Evolutionary conservation across 768 basidiomycete species (phyloP).

Genomic region (Pisolithus orientalis): DNA sequence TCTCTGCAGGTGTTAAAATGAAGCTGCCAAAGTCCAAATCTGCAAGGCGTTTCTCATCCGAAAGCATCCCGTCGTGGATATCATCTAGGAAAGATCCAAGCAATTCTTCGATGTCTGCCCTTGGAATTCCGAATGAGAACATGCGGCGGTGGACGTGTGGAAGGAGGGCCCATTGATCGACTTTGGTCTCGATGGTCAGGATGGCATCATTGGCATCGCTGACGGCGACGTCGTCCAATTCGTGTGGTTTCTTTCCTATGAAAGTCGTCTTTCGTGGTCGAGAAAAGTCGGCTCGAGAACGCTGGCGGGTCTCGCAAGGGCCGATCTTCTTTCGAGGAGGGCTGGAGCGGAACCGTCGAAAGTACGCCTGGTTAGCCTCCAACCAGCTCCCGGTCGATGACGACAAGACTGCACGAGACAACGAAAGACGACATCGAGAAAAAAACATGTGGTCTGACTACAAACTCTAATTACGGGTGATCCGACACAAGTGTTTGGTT

Average conservation of each 20-base stretch:
- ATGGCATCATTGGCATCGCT: slow-evolving; percentile 8
- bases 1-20: slow-evolving; percentile 15
- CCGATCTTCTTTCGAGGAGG: neutral
- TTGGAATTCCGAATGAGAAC: slow-evolving; percentile 42
- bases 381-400: slow-evolving; percentile 9
- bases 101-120: slow-evolving; percentile 31
- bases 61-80: slow-evolving; percentile 30
- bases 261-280: too few species aligned
- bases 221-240: too few species aligned
- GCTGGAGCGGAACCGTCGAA: slow-evolving; percentile 13
- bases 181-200: slow-evolving; percentile 30
- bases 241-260: too few species aligned
- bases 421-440: slow-evolving; percentile 12
- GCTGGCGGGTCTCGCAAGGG: too few species aligned
- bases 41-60: slow-evolving; percentile 8
- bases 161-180: slow-evolving; percentile 33
- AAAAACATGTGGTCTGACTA: neutral
- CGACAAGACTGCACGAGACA: slow-evolving; percentile 7
- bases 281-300: too few species aligned
- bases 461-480: too few species aligned
- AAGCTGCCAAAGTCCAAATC: slow-evolving; percentile 30
- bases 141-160: slow-evolving; percentile 35
- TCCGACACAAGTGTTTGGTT: neutral
- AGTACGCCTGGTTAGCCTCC: slow-evolving; percentile 12
- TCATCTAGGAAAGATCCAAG: slow-evolving; percentile 37